phyloP scores from a whole-genome alignment of 495 filamentous ascomycete genomes.

The Penicillium atrosanguineum region DNA sequence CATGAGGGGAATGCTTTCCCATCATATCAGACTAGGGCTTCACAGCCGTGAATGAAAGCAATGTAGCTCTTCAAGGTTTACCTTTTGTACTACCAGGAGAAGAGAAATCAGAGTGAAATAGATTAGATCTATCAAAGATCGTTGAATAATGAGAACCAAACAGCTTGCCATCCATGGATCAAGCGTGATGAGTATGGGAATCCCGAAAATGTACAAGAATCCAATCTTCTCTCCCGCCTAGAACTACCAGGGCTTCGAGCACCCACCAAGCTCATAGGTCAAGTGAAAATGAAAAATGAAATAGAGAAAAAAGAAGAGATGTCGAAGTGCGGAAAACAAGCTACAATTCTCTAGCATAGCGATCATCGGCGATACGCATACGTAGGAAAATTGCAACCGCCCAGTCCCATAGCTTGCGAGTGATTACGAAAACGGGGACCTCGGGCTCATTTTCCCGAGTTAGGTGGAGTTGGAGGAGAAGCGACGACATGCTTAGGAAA shows the following conservation, averaged over 20 bases:
- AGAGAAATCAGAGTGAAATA: neutral
- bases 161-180: slow-evolving; percentile 1
- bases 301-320: slow-evolving; percentile 6
- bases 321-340: slow-evolving; percentile 2
- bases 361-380: slow-evolving; percentile 39
- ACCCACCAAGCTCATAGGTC: neutral
- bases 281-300: neutral
- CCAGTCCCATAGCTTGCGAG: slow-evolving; percentile 45
- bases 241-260: neutral
- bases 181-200: slow-evolving; percentile 1
- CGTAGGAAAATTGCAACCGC: slow-evolving; percentile 39
- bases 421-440: slow-evolving; percentile 60
- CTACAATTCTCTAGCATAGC: slow-evolving; percentile 22
- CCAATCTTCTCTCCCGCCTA: neutral
- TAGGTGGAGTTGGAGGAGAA: slow-evolving; percentile 67
- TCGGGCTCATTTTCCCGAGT: slow-evolving; percentile 62
- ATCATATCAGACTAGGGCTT: no score
- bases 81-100: neutral
- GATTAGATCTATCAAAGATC: slow-evolving; percentile 24
- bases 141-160: slow-evolving; percentile 3
- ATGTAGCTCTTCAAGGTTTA: no score
- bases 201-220: slow-evolving; percentile 6
- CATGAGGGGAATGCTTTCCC: no score
- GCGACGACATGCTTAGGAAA: slow-evolving; percentile 70
- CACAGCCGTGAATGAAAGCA: no score